phyloP scores from a whole-genome alignment of 1,284 basidiomycete species.

The Cutaneotrichosporon arboriforme region DNA sequence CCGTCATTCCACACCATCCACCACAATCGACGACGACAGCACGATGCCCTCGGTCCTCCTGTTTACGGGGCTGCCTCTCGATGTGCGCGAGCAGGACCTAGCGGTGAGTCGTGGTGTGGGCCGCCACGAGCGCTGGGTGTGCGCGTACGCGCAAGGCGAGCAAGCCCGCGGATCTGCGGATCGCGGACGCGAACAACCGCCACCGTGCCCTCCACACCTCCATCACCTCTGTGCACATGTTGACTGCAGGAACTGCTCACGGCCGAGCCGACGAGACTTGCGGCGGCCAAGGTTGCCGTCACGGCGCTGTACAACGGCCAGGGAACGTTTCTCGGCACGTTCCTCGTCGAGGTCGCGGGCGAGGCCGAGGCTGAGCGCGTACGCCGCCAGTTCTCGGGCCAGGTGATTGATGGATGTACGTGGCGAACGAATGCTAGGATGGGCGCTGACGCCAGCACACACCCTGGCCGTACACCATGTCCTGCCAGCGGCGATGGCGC shows the following conservation, averaged over 20 bases:
- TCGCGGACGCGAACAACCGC: background rate
- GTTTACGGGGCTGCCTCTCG: conserved; percentile 37
- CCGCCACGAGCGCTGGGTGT: background rate
- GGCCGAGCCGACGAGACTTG: conserved; percentile 25
- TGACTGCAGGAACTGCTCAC: conserved; percentile 31
- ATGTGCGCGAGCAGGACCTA: conserved; percentile 35
- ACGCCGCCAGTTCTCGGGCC: conserved; percentile 32
- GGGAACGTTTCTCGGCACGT: conserved; percentile 30
- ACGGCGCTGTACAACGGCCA: conserved; percentile 23
- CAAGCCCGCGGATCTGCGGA: too few species aligned
- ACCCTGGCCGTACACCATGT: conserved; percentile 38
- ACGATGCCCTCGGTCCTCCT: conserved; percentile 26
- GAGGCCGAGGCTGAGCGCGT: conserved; percentile 38
- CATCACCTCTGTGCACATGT: background rate
- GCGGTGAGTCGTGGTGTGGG: conserved; percentile 21
- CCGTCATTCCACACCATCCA: too few species aligned
- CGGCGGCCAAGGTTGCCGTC: conserved; percentile 24
- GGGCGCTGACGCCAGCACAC: conserved; percentile 23
- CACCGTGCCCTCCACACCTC: background rate
- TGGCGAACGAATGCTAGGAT: background rate
- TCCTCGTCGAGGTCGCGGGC: conserved; percentile 30
- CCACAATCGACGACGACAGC: background rate
- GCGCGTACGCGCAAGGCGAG: too few species aligned
- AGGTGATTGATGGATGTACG: conserved; percentile 41
- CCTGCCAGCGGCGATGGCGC: conserved; percentile 25